These are phyloP conservation scores for Podospora pseudocomata DNA, from an alignment of 495 filamentous ascomycete species.

Conservation along the genomic window DNA sequence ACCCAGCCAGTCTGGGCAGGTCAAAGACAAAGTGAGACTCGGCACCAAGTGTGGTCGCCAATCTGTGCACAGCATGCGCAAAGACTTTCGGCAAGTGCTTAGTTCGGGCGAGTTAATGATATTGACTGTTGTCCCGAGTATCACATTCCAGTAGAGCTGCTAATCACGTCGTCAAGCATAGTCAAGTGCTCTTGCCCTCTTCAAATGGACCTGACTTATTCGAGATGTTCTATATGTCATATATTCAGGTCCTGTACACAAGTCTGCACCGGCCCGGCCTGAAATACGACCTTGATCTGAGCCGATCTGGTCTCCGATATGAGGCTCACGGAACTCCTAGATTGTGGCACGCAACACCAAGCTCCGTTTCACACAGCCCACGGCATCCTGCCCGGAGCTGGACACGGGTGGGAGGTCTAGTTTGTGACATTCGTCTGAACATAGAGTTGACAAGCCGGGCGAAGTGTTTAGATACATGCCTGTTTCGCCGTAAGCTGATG, in stretches of 20 bases:
- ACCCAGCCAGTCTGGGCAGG: background rate
- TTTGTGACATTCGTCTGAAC: background rate
- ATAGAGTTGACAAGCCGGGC: background rate
- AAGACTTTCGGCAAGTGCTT: background rate
- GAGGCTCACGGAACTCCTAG: constrained; percentile 19
- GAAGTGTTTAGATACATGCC: background rate
- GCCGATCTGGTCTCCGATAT: constrained; percentile 12
- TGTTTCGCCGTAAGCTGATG: background rate
- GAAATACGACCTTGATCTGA: constrained; percentile 1
- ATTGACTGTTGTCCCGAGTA: background rate
- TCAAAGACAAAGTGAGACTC: background rate
- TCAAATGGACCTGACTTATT: background rate
- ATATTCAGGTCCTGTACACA: background rate
- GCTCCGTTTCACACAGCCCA: background rate
- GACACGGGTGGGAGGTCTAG: background rate
- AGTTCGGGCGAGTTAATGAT: background rate
- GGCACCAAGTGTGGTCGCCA: background rate
- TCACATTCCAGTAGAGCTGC: background rate
- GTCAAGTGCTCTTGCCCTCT: background rate
- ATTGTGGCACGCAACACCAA: constrained; percentile 16
- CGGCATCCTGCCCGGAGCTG: background rate
- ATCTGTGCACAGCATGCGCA: background rate
- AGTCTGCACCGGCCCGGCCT: background rate
- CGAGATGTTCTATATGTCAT: background rate
- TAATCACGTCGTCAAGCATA: background rate